Evolutionary conservation across 2,329 filamentous ascomycete genomes (phyloP).

Genomic region (Xylaria sp.): DNA sequence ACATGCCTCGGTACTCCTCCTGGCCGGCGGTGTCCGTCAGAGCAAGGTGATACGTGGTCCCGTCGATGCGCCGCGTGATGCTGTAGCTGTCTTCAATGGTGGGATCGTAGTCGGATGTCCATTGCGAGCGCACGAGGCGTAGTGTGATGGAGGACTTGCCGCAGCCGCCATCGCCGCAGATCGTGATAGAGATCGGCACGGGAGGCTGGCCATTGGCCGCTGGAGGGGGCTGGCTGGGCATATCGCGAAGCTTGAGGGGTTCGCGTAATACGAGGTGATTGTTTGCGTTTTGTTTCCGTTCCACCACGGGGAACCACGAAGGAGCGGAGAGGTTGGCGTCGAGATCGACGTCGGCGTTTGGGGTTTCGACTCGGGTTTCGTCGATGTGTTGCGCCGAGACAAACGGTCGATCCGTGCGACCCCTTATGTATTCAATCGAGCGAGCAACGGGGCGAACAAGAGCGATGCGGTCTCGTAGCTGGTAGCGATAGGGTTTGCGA

Average conservation of each 20-base stretch:
- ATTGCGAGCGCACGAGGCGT: constrained; percentile 79
- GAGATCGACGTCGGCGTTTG: background rate
- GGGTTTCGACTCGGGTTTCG: background rate
- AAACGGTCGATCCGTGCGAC: background rate
- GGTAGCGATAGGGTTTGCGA: constrained; percentile 2
- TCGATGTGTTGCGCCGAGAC: background rate
- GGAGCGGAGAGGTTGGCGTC: too few relatives aligned
- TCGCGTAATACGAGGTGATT: background rate
- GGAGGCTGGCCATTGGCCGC: constrained; percentile 44
- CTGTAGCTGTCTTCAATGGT: constrained; percentile 86
- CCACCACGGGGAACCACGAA: too few relatives aligned
- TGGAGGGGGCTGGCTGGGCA: constrained; percentile 13
- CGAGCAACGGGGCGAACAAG: constrained; percentile 1
- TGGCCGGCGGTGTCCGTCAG: constrained; percentile 88
- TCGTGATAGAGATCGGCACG: constrained; percentile 73
- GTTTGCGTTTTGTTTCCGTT: background rate
- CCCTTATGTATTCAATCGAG: constrained; percentile 1
- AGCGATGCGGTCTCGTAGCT: background rate
- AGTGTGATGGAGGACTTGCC: constrained; percentile 86
- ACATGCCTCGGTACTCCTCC: constrained; percentile 87
- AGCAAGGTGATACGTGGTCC: constrained; percentile 77
- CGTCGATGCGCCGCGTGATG: constrained; percentile 80
- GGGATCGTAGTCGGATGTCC: constrained; percentile 83
- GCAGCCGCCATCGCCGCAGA: constrained; percentile 85
- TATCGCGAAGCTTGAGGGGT: background rate